These are phyloP conservation scores for Lachancea thermotolerans DNA, from an alignment of 805 yeast genomes.

Conservation along the genomic window DNA sequence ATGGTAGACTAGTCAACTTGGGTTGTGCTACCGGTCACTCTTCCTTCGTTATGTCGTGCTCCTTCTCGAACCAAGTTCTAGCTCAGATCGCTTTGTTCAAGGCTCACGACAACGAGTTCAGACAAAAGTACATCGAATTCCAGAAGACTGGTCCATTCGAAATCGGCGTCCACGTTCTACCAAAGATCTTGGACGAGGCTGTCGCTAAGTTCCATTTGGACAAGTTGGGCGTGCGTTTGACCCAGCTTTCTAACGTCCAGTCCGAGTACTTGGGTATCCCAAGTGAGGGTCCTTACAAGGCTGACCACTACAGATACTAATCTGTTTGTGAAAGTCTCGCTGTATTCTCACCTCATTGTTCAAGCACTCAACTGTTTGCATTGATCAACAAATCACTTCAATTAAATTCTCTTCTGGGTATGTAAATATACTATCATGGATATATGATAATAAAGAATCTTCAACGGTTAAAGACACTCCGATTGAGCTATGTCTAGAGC, in stretches of 20 bases:
- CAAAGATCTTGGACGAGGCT: constrained; percentile 97
- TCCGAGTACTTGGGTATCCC: constrained; percentile 93
- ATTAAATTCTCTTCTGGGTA: constrained; percentile 4
- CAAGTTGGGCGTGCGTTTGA: constrained; percentile 86
- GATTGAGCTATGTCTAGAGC: neutral
- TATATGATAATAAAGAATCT: constrained; percentile 16
- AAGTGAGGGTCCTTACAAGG: constrained; percentile 92
- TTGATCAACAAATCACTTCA: neutral
- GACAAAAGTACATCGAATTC: constrained; percentile 77
- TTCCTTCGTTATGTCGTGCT: constrained; percentile 98
- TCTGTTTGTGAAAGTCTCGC: constrained; percentile 2
- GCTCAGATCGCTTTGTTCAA: constrained; percentile 98
- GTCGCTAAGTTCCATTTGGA: constrained; percentile 95
- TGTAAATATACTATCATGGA: constrained; percentile 9
- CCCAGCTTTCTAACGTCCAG: constrained; percentile 70
- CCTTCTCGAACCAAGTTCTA: constrained; percentile 98
- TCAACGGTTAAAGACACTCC: constrained; percentile 17
- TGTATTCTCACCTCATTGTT: constrained; percentile 2
- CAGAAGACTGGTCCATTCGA: constrained; percentile 86
- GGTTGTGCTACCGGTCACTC: constrained; percentile 99
- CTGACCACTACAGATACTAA: constrained; percentile 97
- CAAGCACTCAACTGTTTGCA: constrained; percentile 20
- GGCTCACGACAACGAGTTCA: constrained; percentile 74
- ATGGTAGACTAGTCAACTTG: constrained; percentile 98
- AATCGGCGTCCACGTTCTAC: constrained; percentile 90